A percentile compares a stretch with the other conserved stretches of the same genome.
Conservation (phyloP, 164 flowering plant genomes). For the Chimonanthus praecox region DNA sequence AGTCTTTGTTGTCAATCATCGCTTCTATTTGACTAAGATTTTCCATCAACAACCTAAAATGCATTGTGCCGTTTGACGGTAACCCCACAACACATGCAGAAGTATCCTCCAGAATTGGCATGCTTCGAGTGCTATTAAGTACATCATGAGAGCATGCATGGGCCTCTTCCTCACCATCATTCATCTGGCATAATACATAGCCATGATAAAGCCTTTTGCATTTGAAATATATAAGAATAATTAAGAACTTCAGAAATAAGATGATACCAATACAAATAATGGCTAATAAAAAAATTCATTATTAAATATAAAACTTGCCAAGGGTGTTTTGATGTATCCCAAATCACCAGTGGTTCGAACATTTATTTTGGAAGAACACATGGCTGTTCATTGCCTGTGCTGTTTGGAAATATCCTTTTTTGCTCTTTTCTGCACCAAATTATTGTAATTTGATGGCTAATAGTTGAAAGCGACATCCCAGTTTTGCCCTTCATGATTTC, state of each 20-base stretch:
- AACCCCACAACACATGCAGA: conserved; percentile 15
- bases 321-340: background rate
- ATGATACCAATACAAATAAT: background rate
- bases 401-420: background rate
- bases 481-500: background rate
- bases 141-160: conserved; percentile 4
- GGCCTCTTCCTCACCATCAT: conserved; percentile 15
- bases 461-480: background rate
- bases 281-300: background rate
- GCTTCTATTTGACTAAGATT: conserved; percentile 58
- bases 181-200: conserved; percentile 27
- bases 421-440: background rate
- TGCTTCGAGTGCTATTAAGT: conserved; percentile 10
- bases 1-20: conserved; percentile 40
- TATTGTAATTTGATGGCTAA: background rate
- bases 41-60: conserved; percentile 46
- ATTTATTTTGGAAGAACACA: background rate
- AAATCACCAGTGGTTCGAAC: background rate
- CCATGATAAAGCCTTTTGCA: background rate
- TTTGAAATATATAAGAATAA: background rate
- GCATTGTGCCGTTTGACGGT: conserved; percentile 21
- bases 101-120: conserved; percentile 19
- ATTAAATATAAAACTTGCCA: background rate
- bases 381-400: background rate
- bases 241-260: background rate